Conservation (phyloP, 768 basidiomycete species). For the Collybiopsis luxurians region DNA sequence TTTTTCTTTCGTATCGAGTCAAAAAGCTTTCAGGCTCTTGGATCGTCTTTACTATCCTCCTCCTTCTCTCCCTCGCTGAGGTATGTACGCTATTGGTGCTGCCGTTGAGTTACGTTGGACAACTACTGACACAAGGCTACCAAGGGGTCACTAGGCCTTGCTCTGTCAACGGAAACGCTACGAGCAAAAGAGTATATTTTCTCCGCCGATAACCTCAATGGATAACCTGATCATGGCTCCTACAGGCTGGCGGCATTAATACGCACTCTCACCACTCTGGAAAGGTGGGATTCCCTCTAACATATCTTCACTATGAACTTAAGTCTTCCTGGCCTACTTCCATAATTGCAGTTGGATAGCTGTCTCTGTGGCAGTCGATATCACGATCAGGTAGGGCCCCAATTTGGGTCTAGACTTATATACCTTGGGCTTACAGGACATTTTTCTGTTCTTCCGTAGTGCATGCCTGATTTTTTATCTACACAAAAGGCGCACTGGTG, state of each 20-base stretch:
- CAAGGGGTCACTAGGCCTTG: not conserved
- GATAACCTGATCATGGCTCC: not conserved
- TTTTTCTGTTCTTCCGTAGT: not conserved
- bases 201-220: too few species aligned
- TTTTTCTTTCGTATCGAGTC: not conserved
- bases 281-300: not conserved
- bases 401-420: too few species aligned
- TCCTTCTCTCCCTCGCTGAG: not conserved
- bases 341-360: conserved; percentile 1
- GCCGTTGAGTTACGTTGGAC: not conserved
- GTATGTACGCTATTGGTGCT: not conserved
- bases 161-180: not conserved
- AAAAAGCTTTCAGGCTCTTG: conserved; percentile 4
- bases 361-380: conserved; percentile 5
- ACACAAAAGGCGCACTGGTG: not conserved
- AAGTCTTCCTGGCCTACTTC: not conserved
- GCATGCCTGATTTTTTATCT: not conserved
- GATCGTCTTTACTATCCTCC: not conserved
- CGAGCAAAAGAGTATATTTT: not conserved
- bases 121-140: not conserved
- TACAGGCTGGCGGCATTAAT: too few species aligned
- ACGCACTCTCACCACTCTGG: too few species aligned
- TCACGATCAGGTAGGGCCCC: conserved; percentile 11
- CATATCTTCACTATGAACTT: not conserved
- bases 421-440: not conserved